Conservation (phyloP, 345 rosid genomes). For the Rhodomyrtus tomentosa region DNA sequence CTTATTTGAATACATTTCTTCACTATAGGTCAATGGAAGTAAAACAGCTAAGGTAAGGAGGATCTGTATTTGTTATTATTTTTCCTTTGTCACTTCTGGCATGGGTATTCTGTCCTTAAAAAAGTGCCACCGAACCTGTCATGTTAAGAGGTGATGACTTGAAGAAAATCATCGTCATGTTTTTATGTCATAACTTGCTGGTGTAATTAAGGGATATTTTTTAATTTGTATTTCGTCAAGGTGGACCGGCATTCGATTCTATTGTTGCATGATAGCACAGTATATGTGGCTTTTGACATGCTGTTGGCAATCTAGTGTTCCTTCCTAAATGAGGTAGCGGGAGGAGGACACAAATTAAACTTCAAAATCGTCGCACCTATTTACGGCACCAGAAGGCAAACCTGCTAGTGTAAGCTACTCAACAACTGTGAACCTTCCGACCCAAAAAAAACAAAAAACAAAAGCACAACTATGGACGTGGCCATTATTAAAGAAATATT, state of each 20-base stretch:
- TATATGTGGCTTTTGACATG: neutral
- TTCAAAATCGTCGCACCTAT: neutral
- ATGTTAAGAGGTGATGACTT: neutral
- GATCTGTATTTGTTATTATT: neutral
- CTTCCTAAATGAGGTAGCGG: neutral
- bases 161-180: neutral
- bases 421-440: constrained; percentile 20
- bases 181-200: neutral
- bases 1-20: constrained; percentile 58
- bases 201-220: neutral
- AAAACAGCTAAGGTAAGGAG: constrained; percentile 74
- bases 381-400: constrained; percentile 65
- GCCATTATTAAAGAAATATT: constrained; percentile 77
- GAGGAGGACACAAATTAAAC: neutral
- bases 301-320: neutral
- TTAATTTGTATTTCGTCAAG: neutral
- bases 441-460: too few relatives aligned
- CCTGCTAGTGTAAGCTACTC: constrained; percentile 88
- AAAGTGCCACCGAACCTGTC: neutral
- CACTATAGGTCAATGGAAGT: constrained; percentile 59
- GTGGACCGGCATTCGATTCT: neutral
- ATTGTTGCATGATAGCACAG: neutral
- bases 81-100: neutral
- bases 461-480: constrained; percentile 91
- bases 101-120: neutral